Base-by-base conservation (phyloP, 2,329 filamentous ascomycete species). In the Paecilomyces formosus region DNA sequence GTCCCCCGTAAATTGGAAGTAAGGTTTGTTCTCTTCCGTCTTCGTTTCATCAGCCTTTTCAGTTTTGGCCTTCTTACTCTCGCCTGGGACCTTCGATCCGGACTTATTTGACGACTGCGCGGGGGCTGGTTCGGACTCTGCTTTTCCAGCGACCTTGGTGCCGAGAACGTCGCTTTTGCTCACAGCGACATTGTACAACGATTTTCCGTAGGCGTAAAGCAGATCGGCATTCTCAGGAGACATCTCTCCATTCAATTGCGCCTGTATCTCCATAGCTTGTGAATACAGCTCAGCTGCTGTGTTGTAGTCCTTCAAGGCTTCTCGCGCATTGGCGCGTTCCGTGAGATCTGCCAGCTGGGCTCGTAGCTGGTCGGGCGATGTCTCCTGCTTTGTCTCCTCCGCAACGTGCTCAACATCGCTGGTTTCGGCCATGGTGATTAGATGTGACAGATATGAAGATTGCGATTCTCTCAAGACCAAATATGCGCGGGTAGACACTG, bases 151-250 rank as follows among this genome's bases (percentile, higher is more conserved):
- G 21, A 92, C 88, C 68, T 88, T 89, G 33, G 89, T 90, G 58
- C 94, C 94, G 35, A 99, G 81, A 24, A 99, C 92, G 70, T 97
- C 92, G 71, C 92, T 97, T 75, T 96, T 96, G 73, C 86, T 88
- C 72, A 97, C 89, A 30, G 92, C 94, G 60, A 97, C 89, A 73
- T 92, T 92, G 81, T 96, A 97, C 21, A 99, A 79, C 58, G 91
- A 91, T 71, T 93, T 90, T 13, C 94, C 94, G 75, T 99, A 99
- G 63, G 92, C 85, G 74, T 96, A 99, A 21, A 97, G 85, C 53
- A 99, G 85, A 72, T 97, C 93, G 55, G 92, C 93, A 68, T 99
- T 99, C 59, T 91, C 87, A 3, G 90, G 86, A 15, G 86, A 86
- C 82, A 95, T 89, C 76, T 97, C 94, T 73, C 93, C 94, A 73